Evolutionary conservation across 1,284 basidiomycete genomes (phyloP).

Genomic region (Microbotryomycetes sp.): DNA sequence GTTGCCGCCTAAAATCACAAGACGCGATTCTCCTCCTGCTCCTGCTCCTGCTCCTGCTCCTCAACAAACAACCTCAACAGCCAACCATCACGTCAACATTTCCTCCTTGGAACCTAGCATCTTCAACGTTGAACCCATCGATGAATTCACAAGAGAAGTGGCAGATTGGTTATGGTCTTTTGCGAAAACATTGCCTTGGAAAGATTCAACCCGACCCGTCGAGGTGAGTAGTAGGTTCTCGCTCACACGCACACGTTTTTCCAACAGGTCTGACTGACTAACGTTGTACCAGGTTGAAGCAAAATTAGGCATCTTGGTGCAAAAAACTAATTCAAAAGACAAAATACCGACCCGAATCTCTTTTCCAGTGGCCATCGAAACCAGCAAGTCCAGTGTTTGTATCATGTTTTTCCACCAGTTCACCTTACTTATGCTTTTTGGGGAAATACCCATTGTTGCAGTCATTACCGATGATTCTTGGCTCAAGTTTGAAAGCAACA

Average conservation of each 20-base stretch:
- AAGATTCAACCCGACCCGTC: conserved; percentile 40
- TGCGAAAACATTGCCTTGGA: conserved; percentile 38
- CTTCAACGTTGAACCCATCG: conserved; percentile 83
- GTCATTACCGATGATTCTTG: conserved; percentile 48
- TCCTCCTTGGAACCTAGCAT: conserved; percentile 66
- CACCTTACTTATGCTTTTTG: conserved; percentile 45
- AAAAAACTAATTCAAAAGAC: conserved; percentile 53
- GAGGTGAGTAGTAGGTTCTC: conserved; percentile 45
- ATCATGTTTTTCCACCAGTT: too few relatives aligned
- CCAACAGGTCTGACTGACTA: not conserved
- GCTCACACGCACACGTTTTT: not conserved
- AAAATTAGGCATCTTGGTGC: conserved; percentile 76
- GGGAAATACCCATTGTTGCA: conserved; percentile 51
- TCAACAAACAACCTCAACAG: not conserved
- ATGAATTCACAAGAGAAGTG: conserved; percentile 86
- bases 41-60: not conserved
- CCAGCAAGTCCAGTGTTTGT: conserved; percentile 60
- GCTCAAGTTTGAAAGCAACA: conserved; percentile 78
- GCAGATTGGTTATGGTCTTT: conserved; percentile 70
- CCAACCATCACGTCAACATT: not conserved
- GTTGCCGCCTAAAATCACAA: too few relatives aligned
- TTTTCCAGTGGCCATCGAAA: conserved; percentile 76
- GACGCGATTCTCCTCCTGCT: too few relatives aligned
- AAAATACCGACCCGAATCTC: conserved; percentile 52
- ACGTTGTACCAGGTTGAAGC: conserved; percentile 73